phyloP scores from a whole-genome alignment of 352 stramenopile genomes.

The Pythium coloratum region DNA sequence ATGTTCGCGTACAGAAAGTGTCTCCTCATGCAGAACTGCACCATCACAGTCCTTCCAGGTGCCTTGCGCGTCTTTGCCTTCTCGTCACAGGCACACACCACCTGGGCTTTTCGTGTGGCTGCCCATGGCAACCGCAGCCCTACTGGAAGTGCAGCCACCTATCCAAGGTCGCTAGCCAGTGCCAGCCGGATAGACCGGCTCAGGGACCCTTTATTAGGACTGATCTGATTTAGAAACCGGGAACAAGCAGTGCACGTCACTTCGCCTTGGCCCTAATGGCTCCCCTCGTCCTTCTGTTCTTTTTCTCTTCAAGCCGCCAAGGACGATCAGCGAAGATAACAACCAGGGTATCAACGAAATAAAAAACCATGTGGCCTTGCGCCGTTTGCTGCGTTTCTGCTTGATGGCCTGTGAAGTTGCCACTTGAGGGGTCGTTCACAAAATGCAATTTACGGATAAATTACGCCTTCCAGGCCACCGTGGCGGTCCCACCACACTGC shows the following conservation, averaged over 20 bases:
- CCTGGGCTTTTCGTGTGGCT: constrained; percentile 1
- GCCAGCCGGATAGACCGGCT: neutral
- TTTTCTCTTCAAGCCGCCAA: constrained; percentile 4
- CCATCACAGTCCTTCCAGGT: too few relatives aligned
- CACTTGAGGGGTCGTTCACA: neutral
- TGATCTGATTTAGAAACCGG: constrained; percentile 6
- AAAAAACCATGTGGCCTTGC: constrained; percentile 1
- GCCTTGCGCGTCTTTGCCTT: too few relatives aligned
- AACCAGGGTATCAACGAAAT: neutral
- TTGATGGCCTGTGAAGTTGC: neutral
- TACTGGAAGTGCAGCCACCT: constrained; percentile 4
- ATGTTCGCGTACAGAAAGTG: neutral
- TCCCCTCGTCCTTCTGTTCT: constrained; percentile 4
- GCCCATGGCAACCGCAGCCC: neutral
- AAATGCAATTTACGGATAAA: neutral
- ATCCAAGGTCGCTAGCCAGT: constrained; percentile 3
- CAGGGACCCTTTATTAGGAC: neutral
- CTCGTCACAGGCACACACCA: neutral
- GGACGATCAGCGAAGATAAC: constrained; percentile 3
- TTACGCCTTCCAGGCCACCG: neutral
- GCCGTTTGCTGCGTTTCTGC: neutral
- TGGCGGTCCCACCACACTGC: neutral
- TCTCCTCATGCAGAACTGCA: neutral
- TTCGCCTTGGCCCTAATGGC: neutral
- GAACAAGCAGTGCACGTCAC: neutral